These are phyloP conservation scores for Aureobasidium sp. DNA, from an alignment of 2,329 filamentous ascomycete species.

Conservation along the genomic window DNA sequence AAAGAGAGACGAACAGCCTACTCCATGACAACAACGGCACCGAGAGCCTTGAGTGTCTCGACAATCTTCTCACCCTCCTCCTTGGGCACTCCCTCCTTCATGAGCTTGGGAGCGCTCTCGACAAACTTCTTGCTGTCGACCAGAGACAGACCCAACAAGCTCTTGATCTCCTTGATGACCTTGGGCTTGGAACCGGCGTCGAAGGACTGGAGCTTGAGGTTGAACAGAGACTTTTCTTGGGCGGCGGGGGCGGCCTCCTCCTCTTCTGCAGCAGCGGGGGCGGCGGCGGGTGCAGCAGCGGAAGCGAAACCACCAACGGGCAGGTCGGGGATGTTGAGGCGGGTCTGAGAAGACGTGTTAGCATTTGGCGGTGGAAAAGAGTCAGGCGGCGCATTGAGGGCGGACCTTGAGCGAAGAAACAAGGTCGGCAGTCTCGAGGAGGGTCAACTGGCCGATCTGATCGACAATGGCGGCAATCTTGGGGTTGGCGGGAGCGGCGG, in stretches of 20 bases:
- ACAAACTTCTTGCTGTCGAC: conserved; percentile 99
- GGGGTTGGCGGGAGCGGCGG: conserved; percentile 54
- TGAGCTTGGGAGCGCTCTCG: conserved; percentile 91
- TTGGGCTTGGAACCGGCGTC: conserved; percentile 90
- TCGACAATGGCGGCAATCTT: conserved; percentile 95
- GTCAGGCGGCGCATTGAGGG: conserved; percentile 21
- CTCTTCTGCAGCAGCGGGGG: conserved; percentile 63
- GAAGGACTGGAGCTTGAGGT: conserved; percentile 85
- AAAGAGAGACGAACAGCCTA: conserved; percentile 41
- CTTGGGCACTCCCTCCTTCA: conserved; percentile 99
- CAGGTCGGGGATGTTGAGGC: conserved; percentile 96
- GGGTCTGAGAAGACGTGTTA: conserved; percentile 53
- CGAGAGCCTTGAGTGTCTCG: conserved; percentile 85
- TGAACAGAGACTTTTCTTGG: conserved; percentile 95
- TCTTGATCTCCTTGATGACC: conserved; percentile 99
- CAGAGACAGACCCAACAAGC: conserved; percentile 84
- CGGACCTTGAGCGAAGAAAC: conserved; percentile 87
- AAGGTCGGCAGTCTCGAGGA: conserved; percentile 94
- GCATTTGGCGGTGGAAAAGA: not conserved
- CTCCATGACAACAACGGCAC: conserved; percentile 85
- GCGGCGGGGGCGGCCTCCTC: conserved; percentile 82
- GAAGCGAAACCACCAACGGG: conserved; percentile 86
- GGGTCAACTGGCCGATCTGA: conserved; percentile 95
- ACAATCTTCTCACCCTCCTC: conserved; percentile 99
- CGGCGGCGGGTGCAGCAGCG: conserved; percentile 52